Percentiles rank a stretch among this genome's conserved stretches.
Conservation (phyloP, 177 flowering plant genomes). For the Tripterygium wilfordii region DNA sequence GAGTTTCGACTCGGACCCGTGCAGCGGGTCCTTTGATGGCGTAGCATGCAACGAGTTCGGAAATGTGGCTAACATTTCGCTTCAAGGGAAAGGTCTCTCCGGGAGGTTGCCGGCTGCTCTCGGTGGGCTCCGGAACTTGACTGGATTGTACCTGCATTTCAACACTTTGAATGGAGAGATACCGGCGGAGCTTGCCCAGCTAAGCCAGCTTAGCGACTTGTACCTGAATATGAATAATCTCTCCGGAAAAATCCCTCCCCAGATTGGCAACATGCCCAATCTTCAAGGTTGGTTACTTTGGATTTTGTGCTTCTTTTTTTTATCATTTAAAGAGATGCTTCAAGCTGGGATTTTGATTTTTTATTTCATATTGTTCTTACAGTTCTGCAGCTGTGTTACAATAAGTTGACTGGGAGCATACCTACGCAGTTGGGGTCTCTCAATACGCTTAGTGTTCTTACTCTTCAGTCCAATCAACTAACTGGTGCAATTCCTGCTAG, state of each 20-base stretch:
- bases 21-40: conserved; percentile 49
- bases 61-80: conserved; percentile 52
- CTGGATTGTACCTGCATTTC: conserved; percentile 66
- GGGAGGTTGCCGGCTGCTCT: conserved; percentile 45
- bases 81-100: conserved; percentile 57
- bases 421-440: conserved; percentile 74
- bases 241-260: conserved; percentile 45
- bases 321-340: no score
- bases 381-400: conserved; percentile 77
- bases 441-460: conserved; percentile 67
- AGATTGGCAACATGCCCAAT: conserved; percentile 43
- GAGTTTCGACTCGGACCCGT: conserved; percentile 30
- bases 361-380: no score
- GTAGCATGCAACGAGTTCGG: conserved; percentile 58
- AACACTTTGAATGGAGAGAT: conserved; percentile 46
- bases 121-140: conserved; percentile 46
- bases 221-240: conserved; percentile 60
- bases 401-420: conserved; percentile 71
- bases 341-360: no score
- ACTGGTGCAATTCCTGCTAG: conserved; percentile 91
- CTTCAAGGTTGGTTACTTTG: conserved; percentile 61
- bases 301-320: no score
- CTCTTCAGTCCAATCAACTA: conserved; percentile 64
- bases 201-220: conserved; percentile 49
- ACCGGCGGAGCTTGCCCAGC: conserved; percentile 42